These are phyloP conservation scores for Crithidia acanthocephali DNA, from an alignment of 208 protist species.

Conservation along the genomic window DNA sequence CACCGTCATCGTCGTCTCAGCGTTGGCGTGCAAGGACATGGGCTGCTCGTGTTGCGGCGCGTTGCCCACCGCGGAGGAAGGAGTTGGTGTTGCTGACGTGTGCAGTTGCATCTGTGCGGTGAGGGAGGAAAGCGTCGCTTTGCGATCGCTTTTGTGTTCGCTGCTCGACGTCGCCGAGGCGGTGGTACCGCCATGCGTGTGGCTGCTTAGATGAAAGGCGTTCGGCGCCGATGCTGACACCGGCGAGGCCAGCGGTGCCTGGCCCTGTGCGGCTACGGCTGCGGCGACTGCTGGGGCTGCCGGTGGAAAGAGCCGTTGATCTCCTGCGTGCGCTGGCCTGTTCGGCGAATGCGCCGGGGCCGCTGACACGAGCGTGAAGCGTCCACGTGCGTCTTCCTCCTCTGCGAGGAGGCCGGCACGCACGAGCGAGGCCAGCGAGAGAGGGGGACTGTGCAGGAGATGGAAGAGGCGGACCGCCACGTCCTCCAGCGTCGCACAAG, in stretches of 20 bases:
- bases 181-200: background rate
- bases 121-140: background rate
- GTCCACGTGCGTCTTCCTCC: conserved; percentile 3
- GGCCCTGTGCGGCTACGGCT: too few relatives aligned
- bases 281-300: too few relatives aligned
- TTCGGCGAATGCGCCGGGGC: background rate
- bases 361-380: background rate
- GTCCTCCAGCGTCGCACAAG: background rate
- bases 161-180: background rate
- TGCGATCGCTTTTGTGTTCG: background rate
- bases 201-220: background rate
- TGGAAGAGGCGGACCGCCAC: conserved; percentile 16
- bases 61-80: too few relatives aligned
- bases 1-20: too few relatives aligned
- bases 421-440: conserved; percentile 20
- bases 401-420: conserved; percentile 6
- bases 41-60: too few relatives aligned
- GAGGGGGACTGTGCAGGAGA: conserved; percentile 25
- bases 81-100: too few relatives aligned
- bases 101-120: background rate
- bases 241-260: background rate
- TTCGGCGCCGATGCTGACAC: background rate
- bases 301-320: background rate
- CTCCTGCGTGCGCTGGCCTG: background rate
- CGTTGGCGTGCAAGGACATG: too few relatives aligned